These are phyloP conservation scores for Ehretia macrophylla DNA, from an alignment of 257 asterid species.

Conservation along the genomic window DNA sequence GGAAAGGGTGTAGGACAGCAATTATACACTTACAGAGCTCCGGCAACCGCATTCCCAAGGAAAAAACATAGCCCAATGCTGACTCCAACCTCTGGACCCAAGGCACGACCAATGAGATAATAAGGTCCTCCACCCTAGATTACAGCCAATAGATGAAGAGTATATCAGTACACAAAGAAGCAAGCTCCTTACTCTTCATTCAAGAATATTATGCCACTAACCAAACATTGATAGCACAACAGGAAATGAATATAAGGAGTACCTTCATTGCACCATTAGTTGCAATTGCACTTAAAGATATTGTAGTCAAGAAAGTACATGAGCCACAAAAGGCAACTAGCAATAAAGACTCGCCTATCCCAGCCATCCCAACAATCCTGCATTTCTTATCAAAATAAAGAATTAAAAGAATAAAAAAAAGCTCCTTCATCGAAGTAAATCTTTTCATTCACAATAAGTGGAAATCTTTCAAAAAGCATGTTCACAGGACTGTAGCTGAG, in stretches of 20 bases:
- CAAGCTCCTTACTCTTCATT: background rate
- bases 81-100: conserved; percentile 99
- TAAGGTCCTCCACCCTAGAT: conserved; percentile 98
- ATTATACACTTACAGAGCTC: conserved; percentile 80
- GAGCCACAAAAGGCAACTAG: conserved; percentile 91
- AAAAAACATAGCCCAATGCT: conserved; percentile 98
- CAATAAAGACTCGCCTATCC: conserved; percentile 85
- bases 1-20: background rate
- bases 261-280: conserved; percentile 99
- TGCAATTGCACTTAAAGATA: conserved; percentile 97
- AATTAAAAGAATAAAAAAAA: background rate
- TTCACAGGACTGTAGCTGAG: too few species aligned
- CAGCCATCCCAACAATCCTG: conserved; percentile 99
- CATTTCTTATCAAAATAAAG: conserved; percentile 24
- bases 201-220: background rate
- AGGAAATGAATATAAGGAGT: conserved; percentile 1
- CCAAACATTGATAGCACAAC: background rate
- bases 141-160: conserved; percentile 19
- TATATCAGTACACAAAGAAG: conserved; percentile 2
- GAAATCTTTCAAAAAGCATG: too few species aligned
- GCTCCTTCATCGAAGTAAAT: background rate
- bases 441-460: background rate
- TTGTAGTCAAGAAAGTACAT: conserved; percentile 91
- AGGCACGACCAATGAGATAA: conserved; percentile 98
- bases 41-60: conserved; percentile 98